phyloP scores from a whole-genome alignment of 768 basidiomycete species.

The Leccinum imitatum region DNA sequence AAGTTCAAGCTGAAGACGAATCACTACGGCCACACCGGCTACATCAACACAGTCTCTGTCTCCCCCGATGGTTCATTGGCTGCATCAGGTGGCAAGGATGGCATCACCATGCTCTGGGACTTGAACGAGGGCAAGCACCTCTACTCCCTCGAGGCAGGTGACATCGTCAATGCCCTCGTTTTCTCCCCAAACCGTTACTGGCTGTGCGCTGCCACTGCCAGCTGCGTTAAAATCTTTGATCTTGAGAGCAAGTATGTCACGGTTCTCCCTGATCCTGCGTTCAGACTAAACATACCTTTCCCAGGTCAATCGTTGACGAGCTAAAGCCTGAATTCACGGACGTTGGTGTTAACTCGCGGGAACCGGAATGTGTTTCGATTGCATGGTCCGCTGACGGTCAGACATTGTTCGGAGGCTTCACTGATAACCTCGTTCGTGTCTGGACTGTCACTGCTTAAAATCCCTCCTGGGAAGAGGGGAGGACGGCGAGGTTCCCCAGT shows the following conservation, averaged over 20 bases:
- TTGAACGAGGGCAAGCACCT: constrained; percentile 99
- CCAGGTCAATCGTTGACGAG: constrained; percentile 95
- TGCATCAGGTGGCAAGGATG: constrained; percentile 99
- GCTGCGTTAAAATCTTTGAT: constrained; percentile 99
- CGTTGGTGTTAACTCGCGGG: constrained; percentile 63
- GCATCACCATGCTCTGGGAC: constrained; percentile 99
- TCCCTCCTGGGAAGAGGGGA: constrained; percentile 19
- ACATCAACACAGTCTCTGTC: constrained; percentile 98
- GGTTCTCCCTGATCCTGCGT: neutral
- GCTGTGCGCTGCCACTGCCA: constrained; percentile 97
- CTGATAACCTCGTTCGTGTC: constrained; percentile 90
- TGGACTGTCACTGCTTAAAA: constrained; percentile 73
- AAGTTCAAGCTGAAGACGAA: constrained; percentile 99
- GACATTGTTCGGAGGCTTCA: constrained; percentile 96
- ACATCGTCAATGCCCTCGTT: constrained; percentile 98
- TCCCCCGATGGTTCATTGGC: constrained; percentile 99
- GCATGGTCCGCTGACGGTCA: constrained; percentile 99
- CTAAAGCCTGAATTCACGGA: constrained; percentile 94
- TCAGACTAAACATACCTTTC: neutral
- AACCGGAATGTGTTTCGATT: constrained; percentile 93
- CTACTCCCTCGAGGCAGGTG: constrained; percentile 98
- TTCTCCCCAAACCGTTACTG: constrained; percentile 99
- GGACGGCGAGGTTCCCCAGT: constrained; percentile 15
- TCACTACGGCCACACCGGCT: constrained; percentile 99
- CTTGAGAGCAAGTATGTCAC: constrained; percentile 93